phyloP scores from a whole-genome alignment of 257 asterid species.

The Solanum clarkiae region DNA sequence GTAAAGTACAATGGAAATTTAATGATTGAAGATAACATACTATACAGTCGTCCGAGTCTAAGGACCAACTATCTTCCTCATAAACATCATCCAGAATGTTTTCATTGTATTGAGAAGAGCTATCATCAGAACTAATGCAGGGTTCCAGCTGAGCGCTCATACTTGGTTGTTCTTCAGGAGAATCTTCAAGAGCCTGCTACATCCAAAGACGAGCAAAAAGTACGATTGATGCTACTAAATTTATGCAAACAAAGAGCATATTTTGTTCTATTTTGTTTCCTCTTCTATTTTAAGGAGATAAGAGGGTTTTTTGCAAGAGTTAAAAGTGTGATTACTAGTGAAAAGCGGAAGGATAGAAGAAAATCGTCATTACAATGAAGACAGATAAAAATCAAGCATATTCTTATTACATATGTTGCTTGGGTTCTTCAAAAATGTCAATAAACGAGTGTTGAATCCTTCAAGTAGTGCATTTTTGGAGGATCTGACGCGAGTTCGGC shows the following conservation, averaged over 20 bases:
- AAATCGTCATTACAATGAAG: neutral
- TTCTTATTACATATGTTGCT: neutral
- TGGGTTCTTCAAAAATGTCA: no score
- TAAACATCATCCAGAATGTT: constrained; percentile 25
- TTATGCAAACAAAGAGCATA: neutral
- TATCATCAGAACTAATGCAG: constrained; percentile 30
- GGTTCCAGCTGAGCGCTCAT: constrained; percentile 21
- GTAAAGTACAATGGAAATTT: neutral
- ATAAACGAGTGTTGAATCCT: no score
- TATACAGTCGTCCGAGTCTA: constrained; percentile 21
- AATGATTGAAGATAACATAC: constrained; percentile 7
- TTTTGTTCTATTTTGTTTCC: neutral
- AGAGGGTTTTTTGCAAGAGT: neutral
- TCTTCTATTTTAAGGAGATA: neutral
- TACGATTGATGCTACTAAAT: neutral
- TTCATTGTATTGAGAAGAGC: constrained; percentile 55
- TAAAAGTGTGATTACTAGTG: neutral
- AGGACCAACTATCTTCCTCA: constrained; percentile 52
- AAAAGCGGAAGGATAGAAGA: neutral
- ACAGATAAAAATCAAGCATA: neutral
- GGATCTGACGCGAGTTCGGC: no score
- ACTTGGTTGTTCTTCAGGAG: constrained; percentile 33
- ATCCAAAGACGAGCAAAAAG: constrained; percentile 3
- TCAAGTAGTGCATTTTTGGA: no score
- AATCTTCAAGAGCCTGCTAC: constrained; percentile 48